A percentile compares a stretch with the other conserved stretches of the same genome.
These are phyloP conservation scores for Globisporangium alternatum DNA, from an alignment of 352 stramenopile species.

Conservation along the genomic window DNA sequence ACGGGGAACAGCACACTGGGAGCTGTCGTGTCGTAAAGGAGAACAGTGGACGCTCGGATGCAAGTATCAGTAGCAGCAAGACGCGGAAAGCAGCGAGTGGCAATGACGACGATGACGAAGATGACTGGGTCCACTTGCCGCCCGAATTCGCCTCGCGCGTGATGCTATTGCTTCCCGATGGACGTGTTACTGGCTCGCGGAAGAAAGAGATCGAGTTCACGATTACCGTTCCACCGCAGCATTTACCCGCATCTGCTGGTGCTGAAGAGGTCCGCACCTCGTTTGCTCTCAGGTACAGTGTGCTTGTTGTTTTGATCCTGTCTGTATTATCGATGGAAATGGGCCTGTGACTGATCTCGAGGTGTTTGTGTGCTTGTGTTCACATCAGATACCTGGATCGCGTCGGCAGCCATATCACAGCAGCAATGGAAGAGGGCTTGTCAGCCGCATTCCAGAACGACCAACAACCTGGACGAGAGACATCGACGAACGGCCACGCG, in stretches of 20 bases:
- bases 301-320: not conserved
- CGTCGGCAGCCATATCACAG: conserved; percentile 24
- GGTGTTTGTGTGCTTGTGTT: not conserved
- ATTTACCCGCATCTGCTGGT: conserved; percentile 3
- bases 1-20: not conserved
- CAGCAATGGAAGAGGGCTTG: conserved; percentile 7
- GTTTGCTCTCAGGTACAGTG: conserved; percentile 40
- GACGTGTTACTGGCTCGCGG: conserved; percentile 45
- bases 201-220: conserved; percentile 73
- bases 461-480: not conserved
- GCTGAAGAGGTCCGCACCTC: conserved; percentile 45
- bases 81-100: conserved; percentile 1
- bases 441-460: not conserved
- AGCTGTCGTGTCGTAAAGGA: not conserved
- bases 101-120: conserved; percentile 35
- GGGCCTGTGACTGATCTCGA: not conserved
- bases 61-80: not conserved
- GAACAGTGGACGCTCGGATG: not conserved
- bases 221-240: conserved; percentile 27
- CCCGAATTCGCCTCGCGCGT: conserved; percentile 69
- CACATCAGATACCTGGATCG: conserved; percentile 46
- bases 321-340: not conserved
- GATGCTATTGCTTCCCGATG: conserved; percentile 63
- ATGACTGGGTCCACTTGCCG: conserved; percentile 64
- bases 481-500: not conserved